Conservation (phyloP, 495 filamentous ascomycete genomes). For the Cladorrhinum samala region DNA sequence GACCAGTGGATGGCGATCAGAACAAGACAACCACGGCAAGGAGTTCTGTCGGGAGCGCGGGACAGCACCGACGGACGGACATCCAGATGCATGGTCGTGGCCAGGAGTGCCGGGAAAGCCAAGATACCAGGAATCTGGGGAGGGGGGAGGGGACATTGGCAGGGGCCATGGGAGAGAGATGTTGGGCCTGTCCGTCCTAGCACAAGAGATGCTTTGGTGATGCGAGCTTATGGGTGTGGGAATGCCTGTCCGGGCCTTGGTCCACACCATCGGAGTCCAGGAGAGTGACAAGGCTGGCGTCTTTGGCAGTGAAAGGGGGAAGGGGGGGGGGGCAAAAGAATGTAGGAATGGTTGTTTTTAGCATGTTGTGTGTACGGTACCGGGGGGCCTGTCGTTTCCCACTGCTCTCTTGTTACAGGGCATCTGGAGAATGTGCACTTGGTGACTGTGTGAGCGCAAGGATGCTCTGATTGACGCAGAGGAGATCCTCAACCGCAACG, state of each 20-base stretch:
- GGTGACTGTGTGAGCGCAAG: slow-evolving; percentile 25
- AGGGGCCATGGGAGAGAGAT: slow-evolving; percentile 11
- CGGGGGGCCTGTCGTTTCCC: slow-evolving; percentile 20
- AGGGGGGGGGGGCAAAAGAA: slow-evolving; percentile 5
- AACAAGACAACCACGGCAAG: slow-evolving; percentile 4
- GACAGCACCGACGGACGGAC: slow-evolving; percentile 2
- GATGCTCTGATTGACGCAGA: slow-evolving; percentile 20
- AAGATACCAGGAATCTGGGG: slow-evolving; percentile 13
- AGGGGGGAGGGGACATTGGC: slow-evolving; percentile 8
- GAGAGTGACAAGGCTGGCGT: slow-evolving; percentile 12
- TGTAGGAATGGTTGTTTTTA: slow-evolving; percentile 20
- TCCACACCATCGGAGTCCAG: slow-evolving; percentile 23
- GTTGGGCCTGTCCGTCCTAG: slow-evolving; percentile 1
- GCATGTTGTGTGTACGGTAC: slow-evolving; percentile 19
- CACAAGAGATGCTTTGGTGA: slow-evolving; percentile 5
- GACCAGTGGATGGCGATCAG: slow-evolving; percentile 11
- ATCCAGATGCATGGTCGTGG: slow-evolving; percentile 7
- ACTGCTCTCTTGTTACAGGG: slow-evolving; percentile 21
- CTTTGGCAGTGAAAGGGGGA: not conserved
- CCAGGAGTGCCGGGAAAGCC: slow-evolving; percentile 5
- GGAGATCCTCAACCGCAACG: slow-evolving; percentile 15
- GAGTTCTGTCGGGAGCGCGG: slow-evolving; percentile 5
- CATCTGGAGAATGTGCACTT: slow-evolving; percentile 14
- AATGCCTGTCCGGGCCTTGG: slow-evolving; percentile 7
- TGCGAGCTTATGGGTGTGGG: not conserved